Evolutionary conservation across 371 early-diverging fungal species (phyloP).

Genomic region (Vairimorpha ceranae): DNA sequence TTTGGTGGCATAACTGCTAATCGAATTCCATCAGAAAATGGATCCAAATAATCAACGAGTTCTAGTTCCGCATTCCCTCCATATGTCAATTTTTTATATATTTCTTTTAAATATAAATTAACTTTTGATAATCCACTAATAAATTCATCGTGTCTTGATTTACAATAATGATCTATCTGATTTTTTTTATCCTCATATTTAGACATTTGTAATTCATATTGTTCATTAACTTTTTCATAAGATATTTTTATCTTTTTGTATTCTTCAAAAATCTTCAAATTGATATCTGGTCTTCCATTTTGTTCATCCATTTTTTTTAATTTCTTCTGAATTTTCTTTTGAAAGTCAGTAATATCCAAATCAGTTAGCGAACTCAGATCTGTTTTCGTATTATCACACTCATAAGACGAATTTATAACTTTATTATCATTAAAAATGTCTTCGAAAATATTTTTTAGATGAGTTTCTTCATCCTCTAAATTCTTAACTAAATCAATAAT

Average conservation of each 20-base stretch:
- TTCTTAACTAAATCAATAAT: conserved; percentile 43
- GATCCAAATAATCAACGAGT: conserved; percentile 94
- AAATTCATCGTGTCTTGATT: conserved; percentile 77
- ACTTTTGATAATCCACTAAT: conserved; percentile 87
- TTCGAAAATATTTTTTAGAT: conserved; percentile 64
- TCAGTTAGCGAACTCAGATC: neutral
- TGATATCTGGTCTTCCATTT: neutral
- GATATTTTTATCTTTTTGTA: conserved; percentile 34
- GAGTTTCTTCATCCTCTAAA: conserved; percentile 60
- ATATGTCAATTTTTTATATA: conserved; percentile 82
- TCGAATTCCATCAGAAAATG: conserved; percentile 94
- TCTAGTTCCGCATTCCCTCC: conserved; percentile 99
- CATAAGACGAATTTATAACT: neutral
- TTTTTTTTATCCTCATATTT: conserved; percentile 19
- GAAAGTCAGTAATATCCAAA: conserved; percentile 2
- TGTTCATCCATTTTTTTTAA: neutral
- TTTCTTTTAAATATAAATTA: conserved; percentile 86
- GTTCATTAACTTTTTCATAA: conserved; percentile 31
- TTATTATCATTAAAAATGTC: conserved; percentile 54
- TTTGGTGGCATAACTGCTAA: conserved; percentile 99
- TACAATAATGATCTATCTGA: conserved; percentile 71
- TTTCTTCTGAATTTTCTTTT: neutral
- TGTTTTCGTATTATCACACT: neutral
- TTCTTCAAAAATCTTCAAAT: conserved; percentile 30
- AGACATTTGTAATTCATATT: conserved; percentile 5